These are phyloP conservation scores for Pelargonium cotyledonis DNA, from an alignment of 441 rosid species.

Conservation along the genomic window DNA sequence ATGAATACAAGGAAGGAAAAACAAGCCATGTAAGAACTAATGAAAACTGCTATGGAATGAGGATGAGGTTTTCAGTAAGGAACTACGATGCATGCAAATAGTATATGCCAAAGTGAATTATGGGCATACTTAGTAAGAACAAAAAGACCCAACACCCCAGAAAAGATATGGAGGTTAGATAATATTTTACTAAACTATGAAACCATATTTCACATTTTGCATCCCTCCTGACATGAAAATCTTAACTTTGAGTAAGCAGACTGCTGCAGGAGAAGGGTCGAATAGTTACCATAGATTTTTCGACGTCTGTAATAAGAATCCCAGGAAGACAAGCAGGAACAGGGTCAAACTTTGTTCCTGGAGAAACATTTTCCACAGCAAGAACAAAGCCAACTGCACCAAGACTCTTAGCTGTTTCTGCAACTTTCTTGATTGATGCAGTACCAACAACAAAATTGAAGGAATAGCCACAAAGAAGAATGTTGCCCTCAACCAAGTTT, in stretches of 20 bases:
- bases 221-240: not conserved
- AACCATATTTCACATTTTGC: not conserved
- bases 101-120: not conserved
- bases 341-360: constrained; percentile 94
- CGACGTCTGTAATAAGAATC: constrained; percentile 52
- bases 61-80: not conserved
- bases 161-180: not conserved
- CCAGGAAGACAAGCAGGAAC: constrained; percentile 89
- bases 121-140: too few relatives aligned
- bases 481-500: constrained; percentile 35
- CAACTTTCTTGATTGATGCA: constrained; percentile 25
- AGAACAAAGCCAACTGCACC: constrained; percentile 60
- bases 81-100: not conserved
- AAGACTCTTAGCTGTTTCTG: constrained; percentile 24
- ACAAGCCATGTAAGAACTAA: not conserved
- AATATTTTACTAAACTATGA: not conserved
- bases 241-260: constrained; percentile 4
- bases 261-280: not conserved
- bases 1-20: not conserved
- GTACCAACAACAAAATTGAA: constrained; percentile 51
- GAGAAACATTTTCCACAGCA: constrained; percentile 88
- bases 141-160: not conserved
- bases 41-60: not conserved
- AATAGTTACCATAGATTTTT: constrained; percentile 34
- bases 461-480: constrained; percentile 96